phyloP scores from a whole-genome alignment of 495 filamentous ascomycete species.

The Filosporella fistucella region DNA sequence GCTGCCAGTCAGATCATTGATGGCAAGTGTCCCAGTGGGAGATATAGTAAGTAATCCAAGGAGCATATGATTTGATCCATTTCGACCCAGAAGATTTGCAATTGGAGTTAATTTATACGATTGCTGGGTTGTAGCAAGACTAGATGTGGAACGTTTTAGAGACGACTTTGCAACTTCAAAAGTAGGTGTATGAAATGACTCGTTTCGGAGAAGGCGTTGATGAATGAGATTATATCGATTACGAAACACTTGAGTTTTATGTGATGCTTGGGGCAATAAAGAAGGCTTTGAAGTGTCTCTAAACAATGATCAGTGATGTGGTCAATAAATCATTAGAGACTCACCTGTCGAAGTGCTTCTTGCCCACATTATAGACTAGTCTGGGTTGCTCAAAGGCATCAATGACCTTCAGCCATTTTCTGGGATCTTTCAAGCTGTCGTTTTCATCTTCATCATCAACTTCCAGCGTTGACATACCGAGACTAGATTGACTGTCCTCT shows the following conservation, averaged over 20 bases:
- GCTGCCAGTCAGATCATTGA: constrained; percentile 82
- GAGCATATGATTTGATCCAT: constrained; percentile 78
- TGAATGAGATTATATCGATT: constrained; percentile 88
- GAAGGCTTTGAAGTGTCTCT: constrained; percentile 62
- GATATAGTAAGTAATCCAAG: constrained; percentile 78
- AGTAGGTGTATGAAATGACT: constrained; percentile 81
- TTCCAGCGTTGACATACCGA: constrained; percentile 56
- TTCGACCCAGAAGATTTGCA: constrained; percentile 87
- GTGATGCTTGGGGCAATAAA: constrained; percentile 71
- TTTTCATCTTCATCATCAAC: constrained; percentile 60
- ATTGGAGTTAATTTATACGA: constrained; percentile 89
- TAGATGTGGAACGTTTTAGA: constrained; percentile 51
- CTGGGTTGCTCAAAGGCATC: constrained; percentile 84
- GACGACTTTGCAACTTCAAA: constrained; percentile 45
- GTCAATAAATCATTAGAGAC: constrained; percentile 12
- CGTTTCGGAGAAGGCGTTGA: constrained; percentile 86
- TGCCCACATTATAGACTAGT: constrained; percentile 74
- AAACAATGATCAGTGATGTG: constrained; percentile 4
- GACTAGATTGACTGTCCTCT: constrained; percentile 57
- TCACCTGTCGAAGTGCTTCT: constrained; percentile 86
- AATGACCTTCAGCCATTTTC: constrained; percentile 74
- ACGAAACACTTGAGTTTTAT: constrained; percentile 81
- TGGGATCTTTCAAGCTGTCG: constrained; percentile 52
- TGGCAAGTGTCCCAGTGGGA: constrained; percentile 75
- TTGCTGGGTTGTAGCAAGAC: constrained; percentile 44